Base-by-base conservation (phyloP, 2,329 filamentous ascomycete genomes). In the Paramyrothecium sp. region DNA sequence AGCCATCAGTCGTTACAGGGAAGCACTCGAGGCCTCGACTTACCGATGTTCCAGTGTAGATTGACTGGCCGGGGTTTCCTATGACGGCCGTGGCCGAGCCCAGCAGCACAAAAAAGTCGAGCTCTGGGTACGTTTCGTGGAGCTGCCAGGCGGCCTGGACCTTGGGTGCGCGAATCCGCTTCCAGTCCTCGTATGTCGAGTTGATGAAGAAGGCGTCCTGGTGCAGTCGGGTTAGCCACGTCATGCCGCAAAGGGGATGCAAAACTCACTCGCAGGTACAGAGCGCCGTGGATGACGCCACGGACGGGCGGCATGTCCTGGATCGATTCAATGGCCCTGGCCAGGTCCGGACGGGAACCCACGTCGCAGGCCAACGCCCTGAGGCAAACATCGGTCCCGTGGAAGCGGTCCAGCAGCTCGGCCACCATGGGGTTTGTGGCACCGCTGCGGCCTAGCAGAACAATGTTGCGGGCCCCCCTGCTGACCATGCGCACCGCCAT, bases 201-300 rank as follows among this genome's bases (percentile, higher is more conserved):
- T 54, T 44, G 17, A 47, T 38, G 30, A 22, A 23, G 7, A 50
- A n/a, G 33, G 46, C 11, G 19, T 48, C 46, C 34, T 41, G 34
- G 34, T 11, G 34, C n/a, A 11, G n/a, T n/a, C 34, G 34, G 34
- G 34, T 41, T 41, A 41, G 34, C 34, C 34, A 41, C 11, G 34
- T 41, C 34, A 41, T n/a, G 34, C n/a, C 34, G n/a, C 34, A 41
- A 41, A n/a, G 34, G 11, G n/a, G 34, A n/a, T 41, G 34, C 34
- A n/a, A 41, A 46, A 33, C 60, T 59, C 52, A 61, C 60, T 26
- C 57, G 55, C 3, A 63, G 56, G 13, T 59, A 53, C 55, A 65
- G 60, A 48, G 64, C 61, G 26, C 59, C 60, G 53, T 66, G 64
- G 12, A 65, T 55, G n/a, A 65, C 55, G 20, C 62, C 62, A 3